Base-by-base conservation (phyloP, 441 rosid genomes). In the Eruca vesicaria region DNA sequence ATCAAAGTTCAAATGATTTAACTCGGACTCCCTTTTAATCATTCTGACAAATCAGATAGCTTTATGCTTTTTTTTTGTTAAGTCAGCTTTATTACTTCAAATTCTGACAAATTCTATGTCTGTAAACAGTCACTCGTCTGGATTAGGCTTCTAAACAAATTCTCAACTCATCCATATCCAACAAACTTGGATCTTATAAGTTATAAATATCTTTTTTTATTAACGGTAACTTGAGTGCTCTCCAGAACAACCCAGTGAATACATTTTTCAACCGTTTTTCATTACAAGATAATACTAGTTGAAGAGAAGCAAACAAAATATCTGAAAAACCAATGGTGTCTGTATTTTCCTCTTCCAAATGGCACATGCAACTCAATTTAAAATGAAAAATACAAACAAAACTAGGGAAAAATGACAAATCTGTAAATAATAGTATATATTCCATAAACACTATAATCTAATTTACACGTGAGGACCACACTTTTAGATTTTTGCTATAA, bases 41-140 rank as follows among this genome's bases (percentile, higher is more conserved):
- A 75, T 76, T 76, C 79, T 63, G 79, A 31, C 33, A 31, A 31
- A 4, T 31, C 33, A 31, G 33, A 31, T 31, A 4, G 70, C 79
- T 68, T 75, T 75, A 62, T 75, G 26, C 26, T 1, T 23, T 23
- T 23, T 23, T 23, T n/a, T n/a, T n/a, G n/a, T n/a, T n/a, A n/a
- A n/a, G n/a, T n/a, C n/a, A n/a, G n/a, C n/a, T n/a, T n/a, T n/a
- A n/a, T n/a, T 53, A 69, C 70, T 55, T 63, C 15, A 62, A 58
- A 2, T 63, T 68, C 63, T 76, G 79, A 69, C 79, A 70, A n/a
- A n/a, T n/a, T n/a, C n/a, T 76, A 76, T 76, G 75, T 76, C 66
- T 76, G 79, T 76, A 20, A 76, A 41, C 75, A 75, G 74, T 69
- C 68, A 75, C 19, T 75, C 68, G 63, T 28, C n/a, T 52, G 3